These are phyloP conservation scores for Discostella stelligeroides DNA, from an alignment of 108 stramenopile genomes.

Conservation along the genomic window DNA sequence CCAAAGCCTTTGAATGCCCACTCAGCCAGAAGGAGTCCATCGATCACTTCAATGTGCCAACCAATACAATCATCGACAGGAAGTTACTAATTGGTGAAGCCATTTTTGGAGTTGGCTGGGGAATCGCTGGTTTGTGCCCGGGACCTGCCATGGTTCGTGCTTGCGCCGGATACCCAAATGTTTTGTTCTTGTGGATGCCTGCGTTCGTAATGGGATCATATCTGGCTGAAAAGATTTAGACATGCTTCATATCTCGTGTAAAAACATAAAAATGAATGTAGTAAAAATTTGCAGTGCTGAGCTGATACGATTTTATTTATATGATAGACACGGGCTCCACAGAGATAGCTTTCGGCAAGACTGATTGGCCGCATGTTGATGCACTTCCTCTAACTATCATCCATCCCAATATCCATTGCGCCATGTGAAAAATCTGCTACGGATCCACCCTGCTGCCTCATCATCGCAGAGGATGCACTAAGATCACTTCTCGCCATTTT, in stretches of 20 bases:
- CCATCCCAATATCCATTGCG: conserved; percentile 37
- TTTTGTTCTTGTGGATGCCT: conserved; percentile 53
- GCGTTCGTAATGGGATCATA: conserved; percentile 43
- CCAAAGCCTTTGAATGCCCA: conserved; percentile 43
- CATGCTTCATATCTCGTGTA: no score
- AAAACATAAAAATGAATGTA: no score
- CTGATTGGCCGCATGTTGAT: no score
- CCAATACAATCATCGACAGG: conserved; percentile 55
- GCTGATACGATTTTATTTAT: no score
- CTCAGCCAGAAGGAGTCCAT: conserved; percentile 24
- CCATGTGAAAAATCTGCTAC: conserved; percentile 28
- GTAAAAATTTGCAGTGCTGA: no score
- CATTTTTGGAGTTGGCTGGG: conserved; percentile 69
- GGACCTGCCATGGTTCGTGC: conserved; percentile 64
- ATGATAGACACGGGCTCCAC: no score
- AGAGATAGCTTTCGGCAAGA: no score
- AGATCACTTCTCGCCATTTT: conserved; percentile 22
- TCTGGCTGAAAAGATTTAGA: conserved; percentile 41
- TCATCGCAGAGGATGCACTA: conserved; percentile 2
- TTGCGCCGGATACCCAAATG: conserved; percentile 40
- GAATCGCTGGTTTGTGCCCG: conserved; percentile 59
- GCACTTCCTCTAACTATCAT: conserved; percentile 15
- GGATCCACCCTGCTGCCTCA: conserved; percentile 26
- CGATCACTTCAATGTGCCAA: conserved; percentile 48
- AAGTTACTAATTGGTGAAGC: conserved; percentile 53